These are phyloP conservation scores for Phaeosphaeria sp. DNA, from an alignment of 2,329 filamentous ascomycete species.

Conservation along the genomic window DNA sequence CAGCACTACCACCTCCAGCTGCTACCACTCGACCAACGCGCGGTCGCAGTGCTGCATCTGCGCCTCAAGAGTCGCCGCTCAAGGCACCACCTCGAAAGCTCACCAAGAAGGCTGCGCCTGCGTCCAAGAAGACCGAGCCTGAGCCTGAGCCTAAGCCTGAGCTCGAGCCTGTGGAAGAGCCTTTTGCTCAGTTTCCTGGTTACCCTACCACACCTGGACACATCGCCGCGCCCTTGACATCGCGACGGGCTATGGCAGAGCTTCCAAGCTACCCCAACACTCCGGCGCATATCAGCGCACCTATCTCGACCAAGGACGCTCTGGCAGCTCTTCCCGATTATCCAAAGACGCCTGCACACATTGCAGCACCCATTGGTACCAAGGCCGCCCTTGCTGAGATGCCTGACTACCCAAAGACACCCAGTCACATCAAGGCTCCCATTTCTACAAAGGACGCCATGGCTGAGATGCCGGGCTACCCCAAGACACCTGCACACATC, in stretches of 20 bases:
- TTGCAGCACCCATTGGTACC: slow-evolving; percentile 22
- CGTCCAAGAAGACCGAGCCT: slow-evolving; percentile 13
- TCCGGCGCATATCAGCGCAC: slow-evolving; percentile 22
- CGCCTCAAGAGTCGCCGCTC: slow-evolving; percentile 30
- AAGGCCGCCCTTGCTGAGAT: slow-evolving; percentile 24
- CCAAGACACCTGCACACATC: slow-evolving; percentile 27
- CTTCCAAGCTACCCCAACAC: slow-evolving; percentile 24
- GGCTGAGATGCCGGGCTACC: slow-evolving; percentile 29
- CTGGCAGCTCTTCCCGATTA: slow-evolving; percentile 24
- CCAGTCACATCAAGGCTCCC: slow-evolving; percentile 28
- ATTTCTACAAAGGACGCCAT: slow-evolving; percentile 21
- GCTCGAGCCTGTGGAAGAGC: not conserved
- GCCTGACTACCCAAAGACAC: slow-evolving; percentile 32
- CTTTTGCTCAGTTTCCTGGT: slow-evolving; percentile 11
- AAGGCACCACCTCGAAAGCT: slow-evolving; percentile 36
- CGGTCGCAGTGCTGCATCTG: slow-evolving; percentile 23
- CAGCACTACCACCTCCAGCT: slow-evolving; percentile 14
- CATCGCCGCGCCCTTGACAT: slow-evolving; percentile 13
- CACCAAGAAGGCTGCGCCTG: slow-evolving; percentile 22
- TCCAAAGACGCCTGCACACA: slow-evolving; percentile 32
- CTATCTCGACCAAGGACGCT: slow-evolving; percentile 16
- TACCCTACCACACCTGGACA: slow-evolving; percentile 28
- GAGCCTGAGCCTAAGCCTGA: slow-evolving; percentile 1
- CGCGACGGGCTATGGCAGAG: slow-evolving; percentile 9
- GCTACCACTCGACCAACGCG: slow-evolving; percentile 26